Evolutionary conservation across 192 early-diverging fungal species (phyloP).

Genomic region (Cetraspora pellucida): DNA sequence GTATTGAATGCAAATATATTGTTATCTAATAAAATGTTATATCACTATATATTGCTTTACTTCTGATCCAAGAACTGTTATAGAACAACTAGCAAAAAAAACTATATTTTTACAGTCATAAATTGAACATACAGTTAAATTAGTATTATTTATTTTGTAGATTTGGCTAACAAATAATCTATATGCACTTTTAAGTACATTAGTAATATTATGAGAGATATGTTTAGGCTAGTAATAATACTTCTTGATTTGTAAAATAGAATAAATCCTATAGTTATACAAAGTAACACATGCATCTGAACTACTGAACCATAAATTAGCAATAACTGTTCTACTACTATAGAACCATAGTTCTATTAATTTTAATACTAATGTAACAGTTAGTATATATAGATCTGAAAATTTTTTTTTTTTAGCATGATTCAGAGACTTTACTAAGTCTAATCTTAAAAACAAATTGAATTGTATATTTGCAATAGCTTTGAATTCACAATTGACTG

Average conservation of each 20-base stretch:
- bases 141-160: too few relatives aligned
- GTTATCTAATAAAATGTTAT: too few relatives aligned
- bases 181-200: neutral
- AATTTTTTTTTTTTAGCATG: neutral
- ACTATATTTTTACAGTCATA: too few relatives aligned
- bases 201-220: neutral
- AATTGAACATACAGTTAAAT: too few relatives aligned
- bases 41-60: constrained; percentile 5
- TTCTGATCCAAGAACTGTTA: neutral
- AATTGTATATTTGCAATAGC: neutral
- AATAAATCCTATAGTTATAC: neutral
- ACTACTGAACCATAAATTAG: too few relatives aligned
- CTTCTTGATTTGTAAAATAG: constrained; percentile 11
- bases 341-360: constrained; percentile 15
- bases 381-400: neutral
- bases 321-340: constrained; percentile 11
- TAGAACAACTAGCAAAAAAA: too few relatives aligned
- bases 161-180: too few relatives aligned
- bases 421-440: neutral
- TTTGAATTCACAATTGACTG: constrained; percentile 17
- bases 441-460: constrained; percentile 15
- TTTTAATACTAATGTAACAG: neutral
- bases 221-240: neutral
- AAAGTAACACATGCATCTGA: too few relatives aligned
- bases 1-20: too few relatives aligned